phyloP scores from a whole-genome alignment of 164 flowering plant genomes.

The Nelumbo lutea region DNA sequence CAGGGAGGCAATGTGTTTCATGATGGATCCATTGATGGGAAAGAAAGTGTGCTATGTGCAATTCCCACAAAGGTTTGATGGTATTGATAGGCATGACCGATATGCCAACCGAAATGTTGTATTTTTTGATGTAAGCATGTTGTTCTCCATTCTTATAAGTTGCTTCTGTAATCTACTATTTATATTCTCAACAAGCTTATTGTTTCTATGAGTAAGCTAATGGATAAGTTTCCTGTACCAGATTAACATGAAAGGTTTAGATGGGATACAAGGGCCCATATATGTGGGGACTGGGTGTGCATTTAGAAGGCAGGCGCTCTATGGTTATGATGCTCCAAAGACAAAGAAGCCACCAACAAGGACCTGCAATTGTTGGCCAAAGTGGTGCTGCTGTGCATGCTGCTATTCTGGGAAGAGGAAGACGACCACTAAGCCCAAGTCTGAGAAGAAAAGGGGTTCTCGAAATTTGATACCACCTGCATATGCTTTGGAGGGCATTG shows the following conservation, averaged over 20 bases:
- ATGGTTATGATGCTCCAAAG: conserved; percentile 63
- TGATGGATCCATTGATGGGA: conserved; percentile 65
- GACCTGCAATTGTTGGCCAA: conserved; percentile 63
- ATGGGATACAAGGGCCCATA: conserved; percentile 81
- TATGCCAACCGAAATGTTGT: conserved; percentile 59
- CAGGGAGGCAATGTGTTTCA: conserved; percentile 69
- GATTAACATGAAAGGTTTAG: conserved; percentile 81
- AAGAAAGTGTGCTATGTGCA: conserved; percentile 65
- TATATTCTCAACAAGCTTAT: not conserved
- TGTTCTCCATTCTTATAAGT: not conserved
- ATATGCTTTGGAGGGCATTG: conserved; percentile 39
- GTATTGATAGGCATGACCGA: conserved; percentile 54
- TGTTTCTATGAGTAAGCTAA: not conserved
- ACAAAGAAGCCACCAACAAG: conserved; percentile 43
- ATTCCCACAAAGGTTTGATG: conserved; percentile 66
- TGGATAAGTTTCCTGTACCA: conserved; percentile 12
- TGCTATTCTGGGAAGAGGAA: conserved; percentile 41
- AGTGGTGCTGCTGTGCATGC: conserved; percentile 38
- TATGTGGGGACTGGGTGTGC: conserved; percentile 80
- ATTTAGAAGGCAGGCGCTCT: conserved; percentile 28
- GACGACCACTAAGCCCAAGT: conserved; percentile 34
- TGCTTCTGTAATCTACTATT: not conserved
- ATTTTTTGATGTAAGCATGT: conserved; percentile 58
- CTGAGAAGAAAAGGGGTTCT: conserved; percentile 31
- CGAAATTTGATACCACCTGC: conserved; percentile 28